Evolutionary conservation across 2,329 filamentous ascomycete genomes (phyloP), one percentile per base, ranked within the genome.

Genomic region (Aspergillaceae sp.): DNA sequence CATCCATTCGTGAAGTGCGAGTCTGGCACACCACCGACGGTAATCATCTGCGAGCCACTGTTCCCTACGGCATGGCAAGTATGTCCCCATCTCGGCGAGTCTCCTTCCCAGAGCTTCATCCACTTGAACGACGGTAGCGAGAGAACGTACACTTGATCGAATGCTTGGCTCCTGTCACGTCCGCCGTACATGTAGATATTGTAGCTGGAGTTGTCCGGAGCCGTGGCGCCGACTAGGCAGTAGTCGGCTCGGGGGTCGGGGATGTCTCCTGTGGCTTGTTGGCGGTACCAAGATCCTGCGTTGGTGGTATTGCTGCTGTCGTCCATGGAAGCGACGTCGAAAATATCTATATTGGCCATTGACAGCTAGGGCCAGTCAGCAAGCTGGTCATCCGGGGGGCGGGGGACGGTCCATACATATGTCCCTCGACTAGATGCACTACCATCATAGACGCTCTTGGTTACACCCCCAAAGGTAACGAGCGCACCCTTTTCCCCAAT

Each of bases 121-220:
- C 73, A 74, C 4, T 52, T 66, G 49, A 74, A 75, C 0, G 71
- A 69, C 0, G 72, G 73, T 1, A 75, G 43, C 1, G 69, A 71
- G 1, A 76, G 60, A 5, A 73, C 63, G 44, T 69, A 72, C 5
- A 73, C 56, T 19, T 38, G n/a, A 44, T 76, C 74, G 28, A 56
- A 66, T 0, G 50, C 51, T 7, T 58, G 48, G 7, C 60, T 52
- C 8, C 58, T 67, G 47, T 72, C 60, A 29, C 60, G 62, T 5
- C 75, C 75, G 11, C 75, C 74, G 46, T 76, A 77, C 42, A 77
- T 61, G 19, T 73, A 70, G 36, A 77, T 72, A 44, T 75, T 75
- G 43, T 74, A 67, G 0, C 67, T 70, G 6, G 64, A 68, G 3
- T 53, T 53, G 44, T 72, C 68, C 8, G 59, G 41, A 2, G 68